Evolutionary conservation across 129 eudicot species (phyloP), one percentile per base, ranked within the genome.

Genomic region (Flaveria trinervia): DNA sequence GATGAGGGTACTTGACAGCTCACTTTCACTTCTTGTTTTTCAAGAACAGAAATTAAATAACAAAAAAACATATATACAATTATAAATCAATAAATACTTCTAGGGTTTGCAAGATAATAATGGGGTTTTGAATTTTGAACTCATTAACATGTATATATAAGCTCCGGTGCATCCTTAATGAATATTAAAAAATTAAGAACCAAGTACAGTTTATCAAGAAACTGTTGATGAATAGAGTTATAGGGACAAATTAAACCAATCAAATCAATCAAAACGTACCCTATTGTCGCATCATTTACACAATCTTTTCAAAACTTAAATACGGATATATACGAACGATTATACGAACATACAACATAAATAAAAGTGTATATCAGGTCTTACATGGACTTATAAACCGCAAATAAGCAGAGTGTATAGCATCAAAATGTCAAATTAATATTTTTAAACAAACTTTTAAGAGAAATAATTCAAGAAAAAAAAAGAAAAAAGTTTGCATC

Each of bases 191-290:
- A 26, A 48, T 70, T 26, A 71, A 60, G 77, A 48, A 45, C 15
- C 36, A 71, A 71, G 71, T 59, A 71, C 15, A 72, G 15, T 41
- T 71, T 44, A 36, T 70, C 73, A 62, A 71, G 50, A 44, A 54
- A 26, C 83, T 80, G 79, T 73, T 72, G 79, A 80, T 73, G 79
- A 80, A 80, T 73, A 80, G 46, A 54, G 70, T 54, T 15, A 57
- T 65, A 67, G 10, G 69, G 83, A 80, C 79, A 73, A 72, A 60
- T 51, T 23, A 65, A 65, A 15, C 79, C 77, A 72, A 80, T 80
- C 83, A 80, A 80, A 80, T 80, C 83, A 80, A 80, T 80, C 79
- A 65, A 55, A 36, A 36, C 7, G 7, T 36, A 36, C 41, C 41
- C 41, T 36, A 5, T 36, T 36, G 41, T 36, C 41, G 0, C 41